A percentile compares a stretch with the other conserved stretches of the same genome.
phyloP scores from a whole-genome alignment of 164 flowering plant species.

The Vitis amurensis region DNA sequence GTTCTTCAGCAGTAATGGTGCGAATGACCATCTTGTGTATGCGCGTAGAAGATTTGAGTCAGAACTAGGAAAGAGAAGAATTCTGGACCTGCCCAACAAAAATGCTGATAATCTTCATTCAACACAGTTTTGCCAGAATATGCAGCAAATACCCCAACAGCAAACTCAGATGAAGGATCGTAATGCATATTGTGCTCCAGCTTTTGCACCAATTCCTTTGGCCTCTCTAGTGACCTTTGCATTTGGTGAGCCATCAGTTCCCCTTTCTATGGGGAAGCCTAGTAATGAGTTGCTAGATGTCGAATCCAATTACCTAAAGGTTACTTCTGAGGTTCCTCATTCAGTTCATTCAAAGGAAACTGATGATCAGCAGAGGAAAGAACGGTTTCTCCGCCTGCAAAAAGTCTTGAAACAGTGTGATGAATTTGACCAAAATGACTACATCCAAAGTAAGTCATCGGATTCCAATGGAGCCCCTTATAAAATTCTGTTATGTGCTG shows the following conservation, averaged over 20 bases:
- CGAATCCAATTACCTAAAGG: background rate
- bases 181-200: background rate
- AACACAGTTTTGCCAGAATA: background rate
- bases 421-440: conserved; percentile 12
- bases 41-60: background rate
- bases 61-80: conserved; percentile 6
- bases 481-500: too few species aligned
- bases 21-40: conserved; percentile 1
- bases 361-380: conserved; percentile 11
- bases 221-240: conserved; percentile 5
- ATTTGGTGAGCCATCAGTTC: conserved; percentile 5
- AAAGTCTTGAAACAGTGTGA: conserved; percentile 13
- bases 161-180: background rate
- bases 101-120: background rate
- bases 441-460: conserved; percentile 12
- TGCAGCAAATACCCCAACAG: conserved; percentile 2
- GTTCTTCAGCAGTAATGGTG: conserved; percentile 2
- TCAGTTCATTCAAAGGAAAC: background rate
- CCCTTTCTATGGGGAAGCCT: background rate
- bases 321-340: conserved; percentile 8
- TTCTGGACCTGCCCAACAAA: background rate
- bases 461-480: background rate
- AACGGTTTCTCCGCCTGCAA: conserved; percentile 9
- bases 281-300: background rate
- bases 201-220: conserved; percentile 1